Base-by-base conservation (phyloP, 177 flowering plant species). In the Vitis hybrid region DNA sequence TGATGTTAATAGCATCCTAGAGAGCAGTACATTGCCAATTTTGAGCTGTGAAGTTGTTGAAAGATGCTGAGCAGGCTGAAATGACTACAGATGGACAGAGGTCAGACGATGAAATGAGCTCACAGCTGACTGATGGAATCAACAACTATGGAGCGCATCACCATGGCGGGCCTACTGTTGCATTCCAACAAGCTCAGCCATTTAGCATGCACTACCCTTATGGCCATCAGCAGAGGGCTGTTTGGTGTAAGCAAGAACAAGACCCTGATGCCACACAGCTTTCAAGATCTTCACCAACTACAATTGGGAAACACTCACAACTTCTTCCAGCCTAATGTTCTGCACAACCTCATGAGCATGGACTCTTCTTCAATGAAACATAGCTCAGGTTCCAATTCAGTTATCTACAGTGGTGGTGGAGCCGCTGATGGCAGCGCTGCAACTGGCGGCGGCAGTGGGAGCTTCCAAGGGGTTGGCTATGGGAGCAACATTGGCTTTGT, bases 11-110 rank as follows among this genome's bases (percentile, higher is more conserved):
- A 81, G 90, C 86, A 94, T 92, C 2, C 78, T 94, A 0, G 93
- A 91, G 71, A 94, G 98, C 80, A 85, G 78, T 68, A 84, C 88
- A 2, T 67, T 94, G 59, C 97, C 97, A 0, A 87, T 92, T 11
- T 95, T 97, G 89, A 10, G 92, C 92, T 0, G 93, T 92, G 3
- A 94, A 88, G 85, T 85, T 97, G 2, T 64, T 91, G 20, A 94
- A 91, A 68, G 97, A 94, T 3, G 89, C 84, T 1, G 96, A 91
- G 48, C 84, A 82, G 63, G 76, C 81, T 3, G 88, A 84, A 74
- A 78, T 84, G 70, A 72, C 76, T 6, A 58, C 78, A 0, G 79
- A 81, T 2, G 76, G 67, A 3, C 78, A 76, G 14, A 74, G 74
- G 17, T 58, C 81, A 1, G 74, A 63, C 2, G 73, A 76, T 3